Evolutionary conservation across 305 asterid genomes (phyloP), one percentile per base, ranked within the genome.

Genomic region (Fraxinus baroniana): DNA sequence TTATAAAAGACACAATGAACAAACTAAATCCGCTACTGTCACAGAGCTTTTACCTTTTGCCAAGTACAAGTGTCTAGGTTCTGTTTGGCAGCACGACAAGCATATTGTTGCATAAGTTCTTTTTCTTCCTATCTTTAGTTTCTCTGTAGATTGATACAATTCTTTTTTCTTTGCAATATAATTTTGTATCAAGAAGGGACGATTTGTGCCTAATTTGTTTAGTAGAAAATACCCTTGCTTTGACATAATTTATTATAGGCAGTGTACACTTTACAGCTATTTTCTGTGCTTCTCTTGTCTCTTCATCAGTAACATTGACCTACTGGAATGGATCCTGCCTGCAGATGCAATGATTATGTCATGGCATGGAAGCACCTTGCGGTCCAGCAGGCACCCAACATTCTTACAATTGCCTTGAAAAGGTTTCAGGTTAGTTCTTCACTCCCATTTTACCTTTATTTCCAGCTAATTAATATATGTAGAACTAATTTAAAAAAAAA

Each of bases 341-440:
- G 87, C 97, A 95, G 99, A 79, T 95, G 99, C 90, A 92, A 90
- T 92, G 97, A 93, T 88, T 95, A 95, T 90, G 98, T 94, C 87
- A 87, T 78, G 92, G 99, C 99, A 83, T 93, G 97, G 97, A 95
- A 95, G 92, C 93, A 97, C 84, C 95, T 95, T 74, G 86, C 93
- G 28, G 81, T 95, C 80, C 89, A 87, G 78, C 86, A 84, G 86
- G 95, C 97, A 44, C 98, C 99, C 32, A 95, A 95, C 88, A 91
- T 95, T 87, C 97, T 95, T 87, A 95, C 99, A 73, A 90, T 95
- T 85, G 98, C 99, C 86, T 92, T 95, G 87, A 95, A 95, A 89
- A 89, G 99, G 88, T 95, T 95, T 89, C 99, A 95, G 99, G 99
- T 95, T 41, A 79, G 85, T 82, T 76, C 79, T 73, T 82, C 35